Evolutionary conservation across 345 rosid species (phyloP), one percentile per base, ranked within the genome.

Genomic region (Lumnitzera racemosa): DNA sequence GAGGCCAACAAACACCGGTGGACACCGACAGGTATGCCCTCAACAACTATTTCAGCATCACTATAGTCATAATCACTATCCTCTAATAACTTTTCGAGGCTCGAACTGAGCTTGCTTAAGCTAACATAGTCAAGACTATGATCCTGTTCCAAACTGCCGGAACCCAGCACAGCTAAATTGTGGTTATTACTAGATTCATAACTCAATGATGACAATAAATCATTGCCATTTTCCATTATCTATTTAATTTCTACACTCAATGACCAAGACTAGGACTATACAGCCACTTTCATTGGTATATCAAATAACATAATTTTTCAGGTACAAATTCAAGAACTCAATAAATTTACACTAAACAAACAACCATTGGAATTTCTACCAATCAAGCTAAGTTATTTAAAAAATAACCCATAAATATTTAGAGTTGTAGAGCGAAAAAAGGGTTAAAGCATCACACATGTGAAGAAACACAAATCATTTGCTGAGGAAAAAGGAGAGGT

Each of bases 1-100:
- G 81, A 74, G 16, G 83, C 78, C 61, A 81, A 62, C 24, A 81
- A 48, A 60, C 83, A 76, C 52, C 86, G 57, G 53, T 81, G 77
- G 24, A 79, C 80, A 29, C 78, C 70, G 23, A 80, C 76, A 0
- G 68, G 16, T 24, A 36, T 55, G 15, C 61, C 80, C 43, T 74
- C 80, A 17, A 77, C 80, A 14, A 60, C 76, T 23, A 80, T 72
- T 56, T 72, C 76, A 14, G 73, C 76, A 54, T 80, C 85, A 15
- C 62, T 56, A 55, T 72, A 77, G 53, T 56, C 63, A 48, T 57
- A 62, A 3, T 61, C 58, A 5, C 17, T 14, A 36, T 62, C 62
- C 10, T 59, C 24, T 58, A 73, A 25, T 17, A 79, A 53, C 57
- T 65, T 65, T 50, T 65, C 76, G 48, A 79, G 76, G 47, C 49